Conservation (phyloP, 129 eudicot species). For the Centaurea solstitialis region DNA sequence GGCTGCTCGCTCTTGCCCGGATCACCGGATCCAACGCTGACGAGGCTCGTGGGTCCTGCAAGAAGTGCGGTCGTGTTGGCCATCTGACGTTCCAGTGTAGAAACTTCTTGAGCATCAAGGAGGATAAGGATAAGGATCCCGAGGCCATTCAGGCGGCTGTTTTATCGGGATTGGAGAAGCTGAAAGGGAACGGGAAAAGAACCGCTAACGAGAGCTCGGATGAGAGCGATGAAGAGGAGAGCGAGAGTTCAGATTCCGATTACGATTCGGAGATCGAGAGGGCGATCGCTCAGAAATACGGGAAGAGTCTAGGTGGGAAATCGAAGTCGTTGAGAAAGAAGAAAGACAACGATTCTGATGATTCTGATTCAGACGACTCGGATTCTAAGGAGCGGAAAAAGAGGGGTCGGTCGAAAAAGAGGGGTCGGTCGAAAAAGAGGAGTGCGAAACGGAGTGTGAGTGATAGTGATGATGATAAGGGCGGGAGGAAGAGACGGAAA, state of each 20-base stretch:
- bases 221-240: constrained; percentile 76
- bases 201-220: constrained; percentile 47
- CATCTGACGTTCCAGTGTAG: constrained; percentile 88
- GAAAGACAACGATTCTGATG: constrained; percentile 39
- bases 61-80: constrained; percentile 93
- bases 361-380: constrained; percentile 48
- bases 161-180: constrained; percentile 68
- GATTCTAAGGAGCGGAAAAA: constrained; percentile 45
- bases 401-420: constrained; percentile 67
- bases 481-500: constrained; percentile 52
- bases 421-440: constrained; percentile 68
- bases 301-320: constrained; percentile 43
- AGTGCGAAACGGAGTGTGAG: constrained; percentile 42
- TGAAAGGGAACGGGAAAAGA: constrained; percentile 59
- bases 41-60: constrained; percentile 92
- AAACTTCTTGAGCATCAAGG: constrained; percentile 80
- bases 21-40: constrained; percentile 71
- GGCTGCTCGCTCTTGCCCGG: constrained; percentile 79
- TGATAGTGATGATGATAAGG: constrained; percentile 51
- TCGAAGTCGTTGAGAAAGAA: constrained; percentile 38
- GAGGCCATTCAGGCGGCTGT: constrained; percentile 74
- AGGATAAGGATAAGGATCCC: constrained; percentile 57
- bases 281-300: constrained; percentile 60
- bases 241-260: constrained; percentile 85
- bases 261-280: constrained; percentile 88